Base-by-base conservation (phyloP, 2,329 filamentous ascomycete species). In the Sordariomycetes sp. region DNA sequence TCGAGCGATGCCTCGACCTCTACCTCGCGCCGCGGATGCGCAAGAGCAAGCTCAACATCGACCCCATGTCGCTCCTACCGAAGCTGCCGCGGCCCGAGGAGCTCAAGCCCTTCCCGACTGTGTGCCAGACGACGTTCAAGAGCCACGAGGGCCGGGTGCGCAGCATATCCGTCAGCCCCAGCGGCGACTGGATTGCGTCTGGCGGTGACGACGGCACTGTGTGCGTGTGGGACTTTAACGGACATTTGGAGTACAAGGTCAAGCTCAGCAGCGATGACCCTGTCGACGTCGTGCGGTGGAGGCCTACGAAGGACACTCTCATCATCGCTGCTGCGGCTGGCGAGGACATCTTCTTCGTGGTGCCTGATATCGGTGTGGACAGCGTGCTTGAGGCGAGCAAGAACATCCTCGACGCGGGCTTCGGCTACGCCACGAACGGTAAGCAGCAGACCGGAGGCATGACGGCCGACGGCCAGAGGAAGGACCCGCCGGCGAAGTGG, bases 161-260 rank as follows among this genome's bases (percentile, higher is more conserved):
- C 55, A 87, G 86, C 54, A 80, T 96, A 15, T 80, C 89, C 8
- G 83, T 97, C 61, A 92, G 96, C 68, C 90, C 94, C 2, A 84
- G 85, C 48, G 90, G 94, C 50, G 78, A 86, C 59, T 96, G 85
- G 78, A 74, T 97, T 59, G 94, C 94, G 1, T 95, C 87, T 63
- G 94, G 92, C 65, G 94, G 94, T 53, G 91, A 97, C 64, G 95
- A 99, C 70, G 92, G 94, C 35, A 94, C 87, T 22, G 86, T 96
- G 25, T 83, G 91, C 58, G 81, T 99, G 25, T 97, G 92, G 91
- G 87, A 94, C 60, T 78, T 96, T 58, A 94, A 90, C 10, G 91
- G 90, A 36, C 86, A 91, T 60, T 88, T 96, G 69, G 78, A 95
- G 57, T 96, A 90, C 90, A 86, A 82, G 63, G 85, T 85, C 56